Evolutionary conservation across 352 stramenopile species (phyloP), one percentile per base, ranked within the genome.

Genomic region (Globisporangium sylvaticum): DNA sequence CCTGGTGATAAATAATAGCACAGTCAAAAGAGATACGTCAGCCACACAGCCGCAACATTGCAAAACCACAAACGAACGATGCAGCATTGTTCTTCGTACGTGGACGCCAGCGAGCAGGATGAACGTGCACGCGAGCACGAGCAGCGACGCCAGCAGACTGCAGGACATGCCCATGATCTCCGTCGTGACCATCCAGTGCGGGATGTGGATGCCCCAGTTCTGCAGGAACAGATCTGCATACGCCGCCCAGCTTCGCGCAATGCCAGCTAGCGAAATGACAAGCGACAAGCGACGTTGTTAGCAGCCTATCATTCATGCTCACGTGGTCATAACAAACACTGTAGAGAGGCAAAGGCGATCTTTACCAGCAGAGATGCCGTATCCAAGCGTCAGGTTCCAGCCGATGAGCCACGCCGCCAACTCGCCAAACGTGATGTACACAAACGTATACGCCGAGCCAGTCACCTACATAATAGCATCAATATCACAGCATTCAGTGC

Each of bases 361-460:
- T 27, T 20, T 69, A 90, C 81, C 87, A 42, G 91, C 90, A 2
- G 87, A 96, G 64, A 98, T 96, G 27, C 92, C 93, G 62, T 98
- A 98, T 34, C 93, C 92, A 20, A 98, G 76, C 55, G 91, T 98
- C 34, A 98, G 66, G 68, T 97, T 97, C 91, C 91, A 97, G 14
- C 91, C 92, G 58, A 97, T 91, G 25, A 97, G 76, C 90, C 91
- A 98, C 29, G 91, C 94, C 1, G 80, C 81, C 27, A 97, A 77
- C 54, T 95, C 88, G 29, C 88, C 90, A 66, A 97, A 94, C 10
- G 86, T 93, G 22, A 94, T 74, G 68, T 95, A 94, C 44, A 95
- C 89, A 62, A 96, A 97, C 22, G 88, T 97, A 57, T 97, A 97
- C 22, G 91, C 89, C 27, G 86, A 96, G 20, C 91, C 91, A 5